A percentile compares a stretch with the other conserved stretches of the same genome.
Evolutionary conservation across 176 grass and related monocot genomes (phyloP).

Genomic region (Cenchrus fungigraminus): DNA sequence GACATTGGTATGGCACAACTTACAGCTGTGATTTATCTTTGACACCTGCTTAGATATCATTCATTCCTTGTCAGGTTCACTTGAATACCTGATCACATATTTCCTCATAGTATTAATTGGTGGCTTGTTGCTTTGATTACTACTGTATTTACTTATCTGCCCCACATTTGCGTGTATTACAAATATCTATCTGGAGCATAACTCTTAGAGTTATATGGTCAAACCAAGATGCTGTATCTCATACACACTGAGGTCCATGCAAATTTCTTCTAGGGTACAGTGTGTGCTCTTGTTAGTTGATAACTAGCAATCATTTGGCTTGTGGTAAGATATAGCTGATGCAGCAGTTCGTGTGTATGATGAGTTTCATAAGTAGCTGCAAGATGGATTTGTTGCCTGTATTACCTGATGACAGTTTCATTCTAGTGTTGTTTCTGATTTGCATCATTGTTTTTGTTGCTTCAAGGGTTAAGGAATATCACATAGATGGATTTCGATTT

Average conservation of each 20-base stretch:
- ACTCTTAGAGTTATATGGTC: conserved; percentile 1
- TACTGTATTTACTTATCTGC: neutral
- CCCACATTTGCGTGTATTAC: neutral
- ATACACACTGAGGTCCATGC: neutral
- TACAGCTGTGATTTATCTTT: conserved; percentile 35
- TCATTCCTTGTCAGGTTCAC: conserved; percentile 26
- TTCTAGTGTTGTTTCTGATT: conserved; percentile 29
- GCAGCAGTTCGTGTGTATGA: neutral
- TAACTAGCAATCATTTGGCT: conserved; percentile 26
- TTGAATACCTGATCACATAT: conserved; percentile 27
- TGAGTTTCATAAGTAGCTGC: neutral
- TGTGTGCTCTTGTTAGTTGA: conserved; percentile 8
- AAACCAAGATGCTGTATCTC: conserved; percentile 25
- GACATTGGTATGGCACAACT: conserved; percentile 74
- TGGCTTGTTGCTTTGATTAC: neutral
- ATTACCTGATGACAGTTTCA: neutral
- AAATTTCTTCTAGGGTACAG: conserved; percentile 30
- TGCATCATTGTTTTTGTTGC: conserved; percentile 8
- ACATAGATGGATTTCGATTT: conserved; percentile 99
- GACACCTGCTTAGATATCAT: conserved; percentile 25
- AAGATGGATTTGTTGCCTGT: conserved; percentile 26
- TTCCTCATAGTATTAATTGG: conserved; percentile 20
- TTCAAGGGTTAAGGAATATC: conserved; percentile 91
- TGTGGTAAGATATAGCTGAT: conserved; percentile 36
- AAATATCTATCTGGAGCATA: conserved; percentile 34